Base-by-base conservation (phyloP, 2,329 filamentous ascomycete species). In the Sporothrix mexicana region DNA sequence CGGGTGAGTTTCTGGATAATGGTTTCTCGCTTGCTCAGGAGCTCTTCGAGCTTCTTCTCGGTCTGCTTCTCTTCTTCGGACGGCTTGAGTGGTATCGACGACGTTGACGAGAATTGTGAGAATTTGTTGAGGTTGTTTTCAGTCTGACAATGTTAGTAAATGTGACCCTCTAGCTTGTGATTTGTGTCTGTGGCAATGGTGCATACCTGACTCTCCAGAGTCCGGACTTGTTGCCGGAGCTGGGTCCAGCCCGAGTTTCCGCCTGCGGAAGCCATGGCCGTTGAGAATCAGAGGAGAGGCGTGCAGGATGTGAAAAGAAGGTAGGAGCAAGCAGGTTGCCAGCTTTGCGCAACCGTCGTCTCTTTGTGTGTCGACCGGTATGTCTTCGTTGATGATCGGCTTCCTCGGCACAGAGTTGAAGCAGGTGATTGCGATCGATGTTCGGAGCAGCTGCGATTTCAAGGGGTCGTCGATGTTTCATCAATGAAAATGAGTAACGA, bases 161-260 rank as follows among this genome's bases (percentile, higher is more conserved):
- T 47, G 71, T 36, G 30, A 13, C 15, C n/a, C 15, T 25, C 51
- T 25, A 10, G 13, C 23, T 12, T 55, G 9, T 9, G 51, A 8
- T 25, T 13, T 20, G 9, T 55, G 1, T 9, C 20, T 25, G 15
- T 55, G 8, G 10, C 12, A 12, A 10, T 47, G 23, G 13, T 71
- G 75, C 81, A 76, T 85, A 97, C 95, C 88, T 98, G 95, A 74
- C 92, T 93, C 82, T 99, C 96, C 75, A 98, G 86, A 61, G 91
- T 89, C 78, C 96, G 88, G 74, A 94, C 93, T 83, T 98, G 95
- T 81, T 98, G 94, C 78, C 96, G 93, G 77, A 98, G 88, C 84
- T 98, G 94, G 79, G 94, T 91, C 96, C 96, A 99, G 84, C 94
- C 91, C 75, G 88, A 86, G 75, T 76, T 76, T 67, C 76, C 75